phyloP scores from a whole-genome alignment of 768 basidiomycete species.

The Tylopilus felleus region DNA sequence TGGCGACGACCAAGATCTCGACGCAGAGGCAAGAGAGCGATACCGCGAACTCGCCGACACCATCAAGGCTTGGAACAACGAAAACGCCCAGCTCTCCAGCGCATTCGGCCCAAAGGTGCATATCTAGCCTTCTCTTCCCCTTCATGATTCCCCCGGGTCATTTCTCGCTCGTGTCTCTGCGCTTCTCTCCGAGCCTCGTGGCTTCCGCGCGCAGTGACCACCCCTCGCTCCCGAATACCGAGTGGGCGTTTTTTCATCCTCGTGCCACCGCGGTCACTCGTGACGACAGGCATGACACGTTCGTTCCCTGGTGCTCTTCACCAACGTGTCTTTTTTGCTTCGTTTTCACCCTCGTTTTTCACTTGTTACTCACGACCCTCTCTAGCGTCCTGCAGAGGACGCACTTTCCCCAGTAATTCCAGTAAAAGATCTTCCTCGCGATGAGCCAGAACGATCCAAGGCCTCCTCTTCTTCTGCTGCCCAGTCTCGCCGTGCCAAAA shows the following conservation, averaged over 20 bases:
- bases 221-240: background rate
- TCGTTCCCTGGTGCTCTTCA: background rate
- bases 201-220: constrained; percentile 6
- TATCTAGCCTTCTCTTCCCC: constrained; percentile 12
- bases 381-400: constrained; percentile 46
- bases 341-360: background rate
- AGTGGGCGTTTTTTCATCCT: background rate
- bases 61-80: constrained; percentile 71
- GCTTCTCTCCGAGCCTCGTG: constrained; percentile 17
- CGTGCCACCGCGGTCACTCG: background rate
- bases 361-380: constrained; percentile 6
- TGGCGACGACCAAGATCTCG: constrained; percentile 59
- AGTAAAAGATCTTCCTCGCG: constrained; percentile 51
- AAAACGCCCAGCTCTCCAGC: constrained; percentile 73
- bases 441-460: constrained; percentile 59
- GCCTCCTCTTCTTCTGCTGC: constrained; percentile 72
- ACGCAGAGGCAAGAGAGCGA: constrained; percentile 64
- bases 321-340: background rate
- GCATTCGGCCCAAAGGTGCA: constrained; percentile 64
- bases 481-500: constrained; percentile 86
- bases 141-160: background rate
- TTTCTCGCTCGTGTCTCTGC: constrained; percentile 7
- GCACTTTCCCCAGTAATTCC: constrained; percentile 44
- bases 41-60: constrained; percentile 77
- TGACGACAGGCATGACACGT: background rate